A percentile compares a stretch with the other conserved stretches of the same genome.
phyloP scores from a whole-genome alignment of 129 eudicot genomes.

The Ambrosia trifida region DNA sequence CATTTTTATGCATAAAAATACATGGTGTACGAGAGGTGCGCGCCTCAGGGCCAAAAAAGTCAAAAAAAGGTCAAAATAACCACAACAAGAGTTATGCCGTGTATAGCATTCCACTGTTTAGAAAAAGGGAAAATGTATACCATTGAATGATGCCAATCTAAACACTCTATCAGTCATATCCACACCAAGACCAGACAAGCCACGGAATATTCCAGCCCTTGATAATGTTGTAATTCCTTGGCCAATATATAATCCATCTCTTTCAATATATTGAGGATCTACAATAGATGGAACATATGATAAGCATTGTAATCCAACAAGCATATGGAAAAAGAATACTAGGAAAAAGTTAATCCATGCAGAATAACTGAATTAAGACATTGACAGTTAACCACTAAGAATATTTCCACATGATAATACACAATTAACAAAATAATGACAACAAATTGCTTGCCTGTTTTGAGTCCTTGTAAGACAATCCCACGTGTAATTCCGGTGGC shows the following conservation, averaged over 20 bases:
- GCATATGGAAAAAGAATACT: background rate
- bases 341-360: background rate
- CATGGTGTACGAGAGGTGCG: too few relatives aligned
- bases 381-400: background rate
- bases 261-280: constrained; percentile 80
- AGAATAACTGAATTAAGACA: background rate
- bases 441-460: constrained; percentile 50
- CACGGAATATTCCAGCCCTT: constrained; percentile 92
- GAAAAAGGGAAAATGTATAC: constrained; percentile 35
- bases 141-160: constrained; percentile 68
- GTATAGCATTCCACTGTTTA: background rate
- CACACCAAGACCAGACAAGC: constrained; percentile 69
- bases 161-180: constrained; percentile 75
- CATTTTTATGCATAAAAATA: too few relatives aligned
- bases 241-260: constrained; percentile 87
- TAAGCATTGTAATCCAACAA: background rate
- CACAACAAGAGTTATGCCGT: background rate
- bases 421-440: constrained; percentile 13
- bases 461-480: constrained; percentile 72
- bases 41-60: too few relatives aligned
- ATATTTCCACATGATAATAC: background rate
- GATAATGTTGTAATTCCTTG: constrained; percentile 80
- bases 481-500: constrained; percentile 90
- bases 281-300: constrained; percentile 25
- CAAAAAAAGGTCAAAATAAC: too few relatives aligned